Base-by-base conservation (phyloP, 2,329 filamentous ascomycete genomes). In the Fusarium setosum region DNA sequence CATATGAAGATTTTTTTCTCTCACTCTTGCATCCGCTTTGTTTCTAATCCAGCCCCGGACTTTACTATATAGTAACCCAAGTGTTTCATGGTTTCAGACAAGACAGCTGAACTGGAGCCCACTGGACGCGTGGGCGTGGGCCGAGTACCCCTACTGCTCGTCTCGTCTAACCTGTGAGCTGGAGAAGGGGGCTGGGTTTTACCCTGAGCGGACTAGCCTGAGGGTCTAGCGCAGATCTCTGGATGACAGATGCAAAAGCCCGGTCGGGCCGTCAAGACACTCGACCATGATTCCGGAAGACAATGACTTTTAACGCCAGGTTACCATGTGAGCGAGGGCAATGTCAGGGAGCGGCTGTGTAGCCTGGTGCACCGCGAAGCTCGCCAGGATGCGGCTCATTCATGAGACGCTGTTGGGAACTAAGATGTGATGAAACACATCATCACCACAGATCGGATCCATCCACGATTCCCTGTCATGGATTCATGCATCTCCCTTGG, bases 71-170 rank as follows among this genome's bases (percentile, higher is more conserved):
- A 51, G 49, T 35, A 34, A 51, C 44, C 42, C 51, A 34, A 51
- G 18, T 66, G 59, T 60, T 56, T 64, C 59, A 67, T 53, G 47
- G 42, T 53, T 57, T 57, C 57, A 55, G 55, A 34, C 49, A 47
- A 12, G 21, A 26, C 51, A 59, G 38, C 55, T 55, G 40, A 20
- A 40, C 42, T 40, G 32, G 52, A 45, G 50, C n/a, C 35, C 18
- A 51, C 31, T 20, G 35, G 48, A 29, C 26, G 24, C 35, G 23
- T 40, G 48, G 49, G 37, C 24, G 49, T 52, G 49, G 24, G 26
- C 35, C 49, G 18, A 42, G 20, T 21, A 52, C 17, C 20, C 20
- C 44, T 29, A 26, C 31, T 34, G 18, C 44, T 32, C 29, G 41
- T 32, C 32, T 37, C 21, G 17, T 54, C 12, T 18, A 35, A 54